Evolutionary conservation across 2,329 filamentous ascomycete species (phyloP).

Genomic region (Colletotrichum trifolii): DNA sequence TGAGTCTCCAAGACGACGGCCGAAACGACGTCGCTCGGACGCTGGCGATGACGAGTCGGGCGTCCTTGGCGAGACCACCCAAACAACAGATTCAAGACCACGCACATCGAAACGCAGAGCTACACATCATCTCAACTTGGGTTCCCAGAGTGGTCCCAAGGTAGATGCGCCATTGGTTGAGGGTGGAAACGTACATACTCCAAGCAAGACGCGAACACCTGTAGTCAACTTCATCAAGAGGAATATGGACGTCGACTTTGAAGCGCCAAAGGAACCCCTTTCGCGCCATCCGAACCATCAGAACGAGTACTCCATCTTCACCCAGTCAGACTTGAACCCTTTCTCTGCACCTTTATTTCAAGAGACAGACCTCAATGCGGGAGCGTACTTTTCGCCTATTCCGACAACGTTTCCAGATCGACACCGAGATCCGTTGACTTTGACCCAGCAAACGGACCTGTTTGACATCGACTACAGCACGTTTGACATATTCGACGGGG

Average conservation of each 20-base stretch:
- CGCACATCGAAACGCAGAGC: too few species aligned
- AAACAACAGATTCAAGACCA: too few species aligned
- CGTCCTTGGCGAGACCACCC: too few species aligned
- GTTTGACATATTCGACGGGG: slow-evolving; percentile 34
- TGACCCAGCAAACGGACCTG: not conserved
- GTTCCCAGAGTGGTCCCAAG: too few species aligned
- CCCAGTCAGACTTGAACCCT: not conserved
- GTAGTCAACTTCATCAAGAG: not conserved
- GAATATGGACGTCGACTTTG: not conserved
- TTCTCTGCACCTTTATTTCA: not conserved
- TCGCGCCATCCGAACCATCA: too few species aligned
- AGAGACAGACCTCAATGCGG: not conserved
- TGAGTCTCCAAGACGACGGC: not conserved
- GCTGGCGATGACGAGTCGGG: too few species aligned
- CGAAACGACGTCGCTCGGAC: slow-evolving; percentile 7
- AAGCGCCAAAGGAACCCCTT: not conserved
- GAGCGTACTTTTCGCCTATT: slow-evolving; percentile 14
- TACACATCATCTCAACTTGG: too few species aligned
- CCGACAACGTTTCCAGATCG: slow-evolving; percentile 28
- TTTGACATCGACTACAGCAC: not conserved
- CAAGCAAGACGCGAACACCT: not conserved
- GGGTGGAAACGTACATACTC: too few species aligned
- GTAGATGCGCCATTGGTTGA: too few species aligned
- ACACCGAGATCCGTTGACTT: not conserved
- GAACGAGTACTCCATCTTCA: not conserved